Evolutionary conservation across 2,329 filamentous ascomycete species (phyloP), one percentile per base, ranked within the genome.

Genomic region (Aureobasidium sp.): DNA sequence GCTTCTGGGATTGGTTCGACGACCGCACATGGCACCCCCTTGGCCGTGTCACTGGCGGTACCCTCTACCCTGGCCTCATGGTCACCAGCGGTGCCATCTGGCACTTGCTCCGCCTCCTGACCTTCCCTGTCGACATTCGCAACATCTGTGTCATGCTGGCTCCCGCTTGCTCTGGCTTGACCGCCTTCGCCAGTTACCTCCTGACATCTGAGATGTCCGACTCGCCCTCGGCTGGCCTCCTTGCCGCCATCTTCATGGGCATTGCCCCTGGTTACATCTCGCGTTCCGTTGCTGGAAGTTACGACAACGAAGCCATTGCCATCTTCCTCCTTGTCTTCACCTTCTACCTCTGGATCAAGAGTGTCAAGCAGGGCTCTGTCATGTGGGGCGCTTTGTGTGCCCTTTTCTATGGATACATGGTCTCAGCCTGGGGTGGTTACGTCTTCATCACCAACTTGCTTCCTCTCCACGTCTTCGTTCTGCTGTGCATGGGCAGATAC

Each of bases 1-100:
- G 89, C 76, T 99, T 99, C 76, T 99, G 94, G 94, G 93, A 99
- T 76, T 99, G 94, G 94, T 99, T 99, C 73, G 94, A 99, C 78
- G 94, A 99, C 81, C 87, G 94, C 81, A 99, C 94, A 85, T 99
- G 94, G 94, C 93, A 99, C 78, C 94, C 94, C 70, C 88, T 99
- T 65, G 94, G 94, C 70, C 91, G 94, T 80, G 94, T 99, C 73
- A 99, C 94, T 64, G 94, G 94, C 78, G 94, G 94, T 73, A 99
- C 94, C n/a, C 85, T 99, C 66, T 99, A 99, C 76, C 94, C 94
- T 56, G 94, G 94, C 71, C 83, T 99, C 72, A 99, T 99, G 94
- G 95, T 99, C 70, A 99, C 94, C 73, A 97, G 93, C 77, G 95
- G 94, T 69, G 87, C 84, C 76, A 97, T 99, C 77, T 97, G 96